Conservation (phyloP, 768 basidiomycete species). For the Peribolospora baueri region DNA sequence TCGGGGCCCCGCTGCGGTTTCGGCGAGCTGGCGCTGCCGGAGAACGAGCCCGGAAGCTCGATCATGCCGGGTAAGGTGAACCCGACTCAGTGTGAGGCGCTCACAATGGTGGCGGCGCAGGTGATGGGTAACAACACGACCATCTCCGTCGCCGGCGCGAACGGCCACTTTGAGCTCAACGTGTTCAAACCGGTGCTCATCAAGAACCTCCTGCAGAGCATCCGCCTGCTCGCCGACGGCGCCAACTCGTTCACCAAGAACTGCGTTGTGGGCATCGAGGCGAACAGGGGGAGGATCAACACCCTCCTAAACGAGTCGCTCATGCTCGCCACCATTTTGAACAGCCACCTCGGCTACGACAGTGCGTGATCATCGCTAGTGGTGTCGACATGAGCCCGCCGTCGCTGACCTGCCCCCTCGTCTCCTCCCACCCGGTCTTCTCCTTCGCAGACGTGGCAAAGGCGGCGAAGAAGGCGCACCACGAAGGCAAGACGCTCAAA, state of each 20-base stretch:
- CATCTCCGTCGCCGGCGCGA: constrained; percentile 75
- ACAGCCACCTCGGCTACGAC: constrained; percentile 88
- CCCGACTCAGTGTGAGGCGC: constrained; percentile 93
- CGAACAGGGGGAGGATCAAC: constrained; percentile 82
- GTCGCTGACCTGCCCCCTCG: not conserved
- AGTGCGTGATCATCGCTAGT: constrained; percentile 32
- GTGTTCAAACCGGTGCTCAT: constrained; percentile 99
- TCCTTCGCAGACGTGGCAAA: constrained; percentile 61
- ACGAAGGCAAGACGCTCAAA: constrained; percentile 87
- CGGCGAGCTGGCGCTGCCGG: constrained; percentile 77
- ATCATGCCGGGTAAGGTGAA: constrained; percentile 99
- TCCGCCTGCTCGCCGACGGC: constrained; percentile 71
- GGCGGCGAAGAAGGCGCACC: constrained; percentile 99
- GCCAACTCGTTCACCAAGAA: constrained; percentile 88
- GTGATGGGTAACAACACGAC: constrained; percentile 93
- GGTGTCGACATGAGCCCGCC: not conserved
- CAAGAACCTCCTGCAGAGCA: constrained; percentile 90
- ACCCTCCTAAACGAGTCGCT: constrained; percentile 76
- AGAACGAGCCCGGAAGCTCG: constrained; percentile 95
- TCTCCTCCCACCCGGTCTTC: not conserved
- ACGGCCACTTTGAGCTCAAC: constrained; percentile 96
- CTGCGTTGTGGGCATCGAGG: constrained; percentile 85
- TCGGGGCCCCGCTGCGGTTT: constrained; percentile 95
- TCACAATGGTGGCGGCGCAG: constrained; percentile 97
- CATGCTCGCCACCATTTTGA: constrained; percentile 94